A percentile compares a stretch with the other conserved stretches of the same genome.
phyloP scores from a whole-genome alignment of 2,329 filamentous ascomycete species.

The Pseudogymnoascus sp. region DNA sequence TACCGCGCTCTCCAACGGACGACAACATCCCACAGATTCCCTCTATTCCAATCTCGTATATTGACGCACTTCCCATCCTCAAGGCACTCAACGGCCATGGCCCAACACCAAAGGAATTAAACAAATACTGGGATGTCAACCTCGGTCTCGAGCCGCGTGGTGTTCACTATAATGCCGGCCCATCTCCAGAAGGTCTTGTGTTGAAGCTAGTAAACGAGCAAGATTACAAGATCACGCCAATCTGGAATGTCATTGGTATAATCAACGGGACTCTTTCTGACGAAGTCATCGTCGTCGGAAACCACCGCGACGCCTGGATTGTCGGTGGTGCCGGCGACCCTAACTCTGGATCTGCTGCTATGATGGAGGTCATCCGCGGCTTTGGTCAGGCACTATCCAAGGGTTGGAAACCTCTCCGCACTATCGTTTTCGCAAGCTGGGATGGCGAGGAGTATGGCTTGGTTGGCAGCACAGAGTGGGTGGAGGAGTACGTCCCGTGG shows the following conservation, averaged over 20 bases:
- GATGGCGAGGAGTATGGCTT: constrained; percentile 74
- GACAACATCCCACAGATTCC: constrained; percentile 74
- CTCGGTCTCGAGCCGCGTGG: constrained; percentile 58
- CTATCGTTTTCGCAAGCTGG: constrained; percentile 78
- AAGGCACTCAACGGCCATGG: constrained; percentile 85
- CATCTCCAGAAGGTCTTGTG: constrained; percentile 58
- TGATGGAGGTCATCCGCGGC: constrained; percentile 71
- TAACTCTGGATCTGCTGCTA: constrained; percentile 70
- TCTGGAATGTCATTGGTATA: constrained; percentile 88
- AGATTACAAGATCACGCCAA: constrained; percentile 70
- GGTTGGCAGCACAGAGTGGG: constrained; percentile 77
- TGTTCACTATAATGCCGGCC: constrained; percentile 63
- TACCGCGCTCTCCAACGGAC: constrained; percentile 63
- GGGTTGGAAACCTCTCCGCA: constrained; percentile 80
- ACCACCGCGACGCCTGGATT: constrained; percentile 87
- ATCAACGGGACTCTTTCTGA: constrained; percentile 82
- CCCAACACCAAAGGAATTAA: constrained; percentile 67
- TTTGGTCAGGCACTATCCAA: constrained; percentile 64
- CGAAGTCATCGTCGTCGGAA: constrained; percentile 85
- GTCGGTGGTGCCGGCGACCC: constrained; percentile 77
- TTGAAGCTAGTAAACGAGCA: constrained; percentile 73
- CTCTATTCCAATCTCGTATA: constrained; percentile 83
- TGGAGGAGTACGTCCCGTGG: constrained; percentile 76
- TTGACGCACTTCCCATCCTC: constrained; percentile 79
- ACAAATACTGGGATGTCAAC: constrained; percentile 56